These are phyloP conservation scores for Strigomonas galati DNA, from an alignment of 208 protist species.

Conservation along the genomic window DNA sequence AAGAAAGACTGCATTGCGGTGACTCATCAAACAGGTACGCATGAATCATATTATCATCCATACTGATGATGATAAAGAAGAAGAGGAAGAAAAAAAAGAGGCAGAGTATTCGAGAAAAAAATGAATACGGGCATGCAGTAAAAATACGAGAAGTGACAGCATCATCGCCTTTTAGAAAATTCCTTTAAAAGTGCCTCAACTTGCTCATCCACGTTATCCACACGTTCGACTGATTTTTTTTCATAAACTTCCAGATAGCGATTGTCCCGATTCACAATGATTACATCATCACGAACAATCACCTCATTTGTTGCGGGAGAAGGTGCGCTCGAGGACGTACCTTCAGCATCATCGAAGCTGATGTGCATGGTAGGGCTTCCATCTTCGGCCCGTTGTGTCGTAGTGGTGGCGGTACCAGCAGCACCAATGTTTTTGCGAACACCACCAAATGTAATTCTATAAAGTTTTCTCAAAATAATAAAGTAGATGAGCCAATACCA, in stretches of 20 bases:
- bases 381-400: background rate
- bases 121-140: background rate
- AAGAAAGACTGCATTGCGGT: background rate
- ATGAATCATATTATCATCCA: too few relatives aligned
- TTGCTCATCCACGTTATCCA: constrained; percentile 12
- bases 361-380: background rate
- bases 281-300: constrained; percentile 7
- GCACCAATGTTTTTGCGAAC: background rate
- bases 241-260: constrained; percentile 11
- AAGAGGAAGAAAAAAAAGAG: background rate
- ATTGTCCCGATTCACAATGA: constrained; percentile 7
- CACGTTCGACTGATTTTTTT: background rate
- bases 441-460: constrained; percentile 6
- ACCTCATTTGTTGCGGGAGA: background rate
- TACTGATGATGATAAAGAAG: too few relatives aligned
- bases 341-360: background rate
- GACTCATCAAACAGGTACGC: too few relatives aligned
- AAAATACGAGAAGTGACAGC: too few relatives aligned
- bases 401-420: background rate
- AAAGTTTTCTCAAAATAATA: constrained; percentile 1
- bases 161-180: background rate
- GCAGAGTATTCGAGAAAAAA: background rate
- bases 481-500: constrained; percentile 7
- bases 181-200: constrained; percentile 5
- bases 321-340: background rate